Evolutionary conservation across 345 rosid genomes (phyloP), one percentile per base, ranked within the genome.

Genomic region (Euphorbia pulcherrima): DNA sequence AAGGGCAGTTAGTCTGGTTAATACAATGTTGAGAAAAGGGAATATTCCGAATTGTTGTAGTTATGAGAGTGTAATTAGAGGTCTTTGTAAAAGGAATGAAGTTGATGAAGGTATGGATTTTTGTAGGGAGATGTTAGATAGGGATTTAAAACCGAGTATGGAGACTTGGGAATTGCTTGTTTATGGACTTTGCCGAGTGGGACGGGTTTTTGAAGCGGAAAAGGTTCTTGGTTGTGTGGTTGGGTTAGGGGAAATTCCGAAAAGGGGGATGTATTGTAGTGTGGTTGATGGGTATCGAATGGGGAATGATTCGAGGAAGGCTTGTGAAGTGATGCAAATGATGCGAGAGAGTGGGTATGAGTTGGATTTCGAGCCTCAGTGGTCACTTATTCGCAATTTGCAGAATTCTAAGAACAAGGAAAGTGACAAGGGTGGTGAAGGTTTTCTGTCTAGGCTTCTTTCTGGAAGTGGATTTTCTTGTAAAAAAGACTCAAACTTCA

Each of bases 321-420:
- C 87, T 56, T 84, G 83, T 6, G 85, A 87, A 68, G 72, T 92
- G 28, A 57, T 88, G 84, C 85, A 78, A 67, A 67, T 75, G 64
- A 90, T 90, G 96, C 90, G 83, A 65, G 75, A 37, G 61, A 75
- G 75, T 58, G 92, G 95, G 16, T 75, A 83, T 80, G 80, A 77
- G 63, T 85, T 84, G 12, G 95, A 90, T 73, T 90, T 90, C 30
- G 83, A 90, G 48, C 77, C 86, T 2, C 95, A 88, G 2, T 92
- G 92, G 96, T 92, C 96, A 71, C 77, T 90, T 56, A 88, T 90
- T 10, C 85, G 88, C 80, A 88, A 83, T 30, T 71, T 92, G 71
- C 87, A 75, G 68, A 79, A 70, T 67, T 62, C 74, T 12, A 78
- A 59, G 48, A 84, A 55, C 52, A 77, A 78, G 78, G 78, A 63